Conservation (phyloP, 106 monocot genomes). For the Phalaenopsis aphrodite region DNA sequence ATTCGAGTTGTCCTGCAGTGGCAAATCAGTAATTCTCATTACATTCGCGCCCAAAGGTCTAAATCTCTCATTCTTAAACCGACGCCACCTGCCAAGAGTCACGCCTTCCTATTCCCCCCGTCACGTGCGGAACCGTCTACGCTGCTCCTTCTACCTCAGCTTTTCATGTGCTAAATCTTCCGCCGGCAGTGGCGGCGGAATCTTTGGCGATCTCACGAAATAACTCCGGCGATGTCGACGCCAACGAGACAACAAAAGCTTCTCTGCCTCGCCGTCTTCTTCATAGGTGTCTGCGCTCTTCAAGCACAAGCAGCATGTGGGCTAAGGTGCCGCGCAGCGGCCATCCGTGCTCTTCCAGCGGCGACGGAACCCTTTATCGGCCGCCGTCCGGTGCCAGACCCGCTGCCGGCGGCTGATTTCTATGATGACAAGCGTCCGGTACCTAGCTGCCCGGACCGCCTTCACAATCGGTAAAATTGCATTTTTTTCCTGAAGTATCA, state of each 20-base stretch:
- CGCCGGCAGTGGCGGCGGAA: neutral
- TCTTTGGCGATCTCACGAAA: neutral
- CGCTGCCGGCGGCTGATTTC: neutral
- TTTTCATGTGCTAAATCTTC: neutral
- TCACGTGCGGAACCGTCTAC: neutral
- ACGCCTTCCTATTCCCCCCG: neutral
- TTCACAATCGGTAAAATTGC: constrained; percentile 31
- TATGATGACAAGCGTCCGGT: constrained; percentile 30
- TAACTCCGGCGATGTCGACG: neutral
- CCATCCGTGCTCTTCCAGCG: neutral
- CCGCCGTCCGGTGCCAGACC: neutral
- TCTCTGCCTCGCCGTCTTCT: neutral
- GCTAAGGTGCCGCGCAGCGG: neutral
- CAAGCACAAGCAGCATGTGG: neutral
- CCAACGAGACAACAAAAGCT: neutral
- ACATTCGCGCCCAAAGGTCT: neutral
- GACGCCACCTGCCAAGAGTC: neutral
- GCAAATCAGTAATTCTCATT: neutral
- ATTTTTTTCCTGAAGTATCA: neutral
- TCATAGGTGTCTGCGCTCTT: neutral
- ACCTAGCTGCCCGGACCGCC: constrained; percentile 39
- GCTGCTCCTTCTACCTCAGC: neutral
- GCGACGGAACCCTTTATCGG: neutral
- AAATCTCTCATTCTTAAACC: neutral
- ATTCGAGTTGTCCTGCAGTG: neutral